phyloP scores from a whole-genome alignment of 148 eudicot genomes.

The Rhododendron molle region DNA sequence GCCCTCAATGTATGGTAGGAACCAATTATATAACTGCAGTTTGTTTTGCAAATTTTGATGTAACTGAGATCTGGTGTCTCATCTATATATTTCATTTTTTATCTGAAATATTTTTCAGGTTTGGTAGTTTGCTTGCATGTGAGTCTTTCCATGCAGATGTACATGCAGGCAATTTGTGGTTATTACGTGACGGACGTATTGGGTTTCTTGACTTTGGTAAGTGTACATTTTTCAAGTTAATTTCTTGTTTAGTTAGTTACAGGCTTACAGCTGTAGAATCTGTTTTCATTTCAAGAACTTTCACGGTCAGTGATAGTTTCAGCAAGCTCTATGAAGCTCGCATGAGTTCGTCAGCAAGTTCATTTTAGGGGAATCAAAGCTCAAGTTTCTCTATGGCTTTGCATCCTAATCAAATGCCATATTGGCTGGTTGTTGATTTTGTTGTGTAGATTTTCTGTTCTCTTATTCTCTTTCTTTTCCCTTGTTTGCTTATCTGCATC shows the following conservation, averaged over 20 bases:
- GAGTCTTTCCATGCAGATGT: conserved; percentile 98
- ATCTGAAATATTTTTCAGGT: conserved; percentile 49
- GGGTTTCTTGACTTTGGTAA: conserved; percentile 97
- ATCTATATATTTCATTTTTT: not conserved
- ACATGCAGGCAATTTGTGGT: conserved; percentile 97
- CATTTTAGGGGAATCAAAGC: not conserved
- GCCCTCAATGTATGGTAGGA: conserved; percentile 96
- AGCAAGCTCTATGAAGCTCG: not conserved
- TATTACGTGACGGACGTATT: conserved; percentile 90
- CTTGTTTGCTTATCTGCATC: not conserved
- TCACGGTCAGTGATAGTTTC: not conserved
- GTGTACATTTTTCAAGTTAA: conserved; percentile 1
- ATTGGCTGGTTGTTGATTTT: not conserved
- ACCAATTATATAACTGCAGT: not conserved
- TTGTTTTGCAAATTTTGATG: not conserved
- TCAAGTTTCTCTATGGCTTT: not conserved
- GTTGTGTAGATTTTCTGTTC: not conserved
- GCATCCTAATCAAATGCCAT: not conserved
- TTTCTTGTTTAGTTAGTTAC: not conserved
- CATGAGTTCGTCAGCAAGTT: not conserved
- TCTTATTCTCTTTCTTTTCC: not conserved
- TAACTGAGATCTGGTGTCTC: not conserved
- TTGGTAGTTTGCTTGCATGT: conserved; percentile 94
- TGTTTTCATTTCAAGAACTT: not conserved
- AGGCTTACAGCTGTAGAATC: not conserved